phyloP scores from a whole-genome alignment of 352 stramenopile genomes.

The Globisporangium sylvaticum region DNA sequence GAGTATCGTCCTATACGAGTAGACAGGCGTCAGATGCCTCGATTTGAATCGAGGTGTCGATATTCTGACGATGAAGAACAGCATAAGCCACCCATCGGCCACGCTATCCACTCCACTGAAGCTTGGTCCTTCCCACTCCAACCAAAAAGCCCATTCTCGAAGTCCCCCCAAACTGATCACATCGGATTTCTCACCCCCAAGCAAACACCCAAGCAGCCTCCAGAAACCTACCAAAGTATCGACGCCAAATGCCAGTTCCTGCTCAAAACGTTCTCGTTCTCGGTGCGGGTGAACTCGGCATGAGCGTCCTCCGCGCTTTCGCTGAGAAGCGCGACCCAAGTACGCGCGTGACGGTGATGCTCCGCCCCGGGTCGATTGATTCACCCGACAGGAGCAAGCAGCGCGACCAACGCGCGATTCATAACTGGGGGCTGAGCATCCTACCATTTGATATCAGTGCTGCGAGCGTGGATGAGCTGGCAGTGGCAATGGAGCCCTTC shows the following conservation, averaged over 20 bases:
- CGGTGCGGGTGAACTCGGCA: conserved; percentile 11
- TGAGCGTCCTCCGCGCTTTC: conserved; percentile 6
- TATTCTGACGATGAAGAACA: not conserved
- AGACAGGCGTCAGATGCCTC: not conserved
- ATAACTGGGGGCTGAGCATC: not conserved
- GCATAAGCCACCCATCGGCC: not conserved
- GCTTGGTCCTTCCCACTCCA: not conserved
- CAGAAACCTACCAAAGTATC: not conserved
- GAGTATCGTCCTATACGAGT: no score
- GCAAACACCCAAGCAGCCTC: not conserved
- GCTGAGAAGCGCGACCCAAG: not conserved
- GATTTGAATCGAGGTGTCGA: not conserved
- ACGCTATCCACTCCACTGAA: not conserved
- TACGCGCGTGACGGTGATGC: not conserved
- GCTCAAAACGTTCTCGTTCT: conserved; percentile 11
- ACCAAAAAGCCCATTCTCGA: not conserved
- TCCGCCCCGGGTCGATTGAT: not conserved
- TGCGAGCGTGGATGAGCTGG: not conserved
- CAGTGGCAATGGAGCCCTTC: conserved; percentile 6
- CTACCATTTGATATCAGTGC: not conserved
- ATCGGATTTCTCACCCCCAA: not conserved
- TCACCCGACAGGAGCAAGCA: not conserved
- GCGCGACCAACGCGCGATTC: not conserved
- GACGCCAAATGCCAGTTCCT: not conserved
- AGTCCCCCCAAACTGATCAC: not conserved